Conservation (phyloP, 331 rosid genomes). For the Spiraea crenata region DNA sequence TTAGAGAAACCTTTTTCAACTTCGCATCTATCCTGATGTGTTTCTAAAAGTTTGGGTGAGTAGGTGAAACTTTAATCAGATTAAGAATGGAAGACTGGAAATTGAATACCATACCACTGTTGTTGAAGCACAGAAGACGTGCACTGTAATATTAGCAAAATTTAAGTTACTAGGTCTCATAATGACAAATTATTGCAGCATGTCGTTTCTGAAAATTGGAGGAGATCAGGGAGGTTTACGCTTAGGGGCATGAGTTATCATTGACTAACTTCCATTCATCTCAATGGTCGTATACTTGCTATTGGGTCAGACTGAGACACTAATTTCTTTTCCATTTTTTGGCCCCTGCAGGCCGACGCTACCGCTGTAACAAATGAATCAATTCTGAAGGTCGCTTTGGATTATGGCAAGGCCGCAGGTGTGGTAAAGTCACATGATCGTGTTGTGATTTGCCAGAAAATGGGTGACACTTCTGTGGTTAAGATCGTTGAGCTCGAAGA, state of each 20-base stretch:
- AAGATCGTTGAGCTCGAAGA: conserved; percentile 97
- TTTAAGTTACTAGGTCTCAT: neutral
- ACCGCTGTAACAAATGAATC: conserved; percentile 70
- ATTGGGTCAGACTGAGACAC: neutral
- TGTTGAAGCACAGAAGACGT: neutral
- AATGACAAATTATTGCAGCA: neutral
- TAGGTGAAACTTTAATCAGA: too few species aligned
- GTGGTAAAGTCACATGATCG: conserved; percentile 82
- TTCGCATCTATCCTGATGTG: neutral
- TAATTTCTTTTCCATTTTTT: neutral
- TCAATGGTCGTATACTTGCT: neutral
- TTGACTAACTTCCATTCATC: neutral
- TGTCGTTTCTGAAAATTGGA: too few species aligned
- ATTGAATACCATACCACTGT: too few species aligned
- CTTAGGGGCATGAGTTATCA: neutral
- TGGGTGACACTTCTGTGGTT: conserved; percentile 79
- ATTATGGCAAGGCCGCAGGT: conserved; percentile 78
- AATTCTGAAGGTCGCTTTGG: conserved; percentile 83
- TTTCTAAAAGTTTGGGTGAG: neutral
- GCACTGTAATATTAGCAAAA: neutral
- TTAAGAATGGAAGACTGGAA: neutral
- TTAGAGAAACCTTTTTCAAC: neutral
- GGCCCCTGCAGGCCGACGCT: conserved; percentile 66
- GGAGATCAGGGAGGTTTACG: neutral
- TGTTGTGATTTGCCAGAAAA: conserved; percentile 85